Conservation (phyloP, 371 early-diverging fungal species). For the Rhizomucor pusillus region DNA sequence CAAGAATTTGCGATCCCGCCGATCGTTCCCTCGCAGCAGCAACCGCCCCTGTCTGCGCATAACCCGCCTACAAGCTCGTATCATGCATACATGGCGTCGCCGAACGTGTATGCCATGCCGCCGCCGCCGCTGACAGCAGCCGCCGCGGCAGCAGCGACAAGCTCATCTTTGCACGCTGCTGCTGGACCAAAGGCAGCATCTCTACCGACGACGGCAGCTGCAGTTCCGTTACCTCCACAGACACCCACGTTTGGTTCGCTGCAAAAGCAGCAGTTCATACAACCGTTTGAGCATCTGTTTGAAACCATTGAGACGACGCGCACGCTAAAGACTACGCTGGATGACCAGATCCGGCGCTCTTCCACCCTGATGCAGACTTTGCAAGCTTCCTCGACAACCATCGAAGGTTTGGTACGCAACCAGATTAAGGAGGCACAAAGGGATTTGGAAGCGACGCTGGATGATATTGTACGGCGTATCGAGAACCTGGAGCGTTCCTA, state of each 20-base stretch:
- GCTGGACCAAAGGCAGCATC: background rate
- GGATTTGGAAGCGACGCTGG: slow-evolving; percentile 41
- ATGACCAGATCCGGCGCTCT: slow-evolving; percentile 76
- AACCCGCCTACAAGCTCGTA: background rate
- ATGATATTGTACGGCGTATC: slow-evolving; percentile 23
- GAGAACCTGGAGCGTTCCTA: slow-evolving; percentile 14
- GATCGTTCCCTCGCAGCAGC: slow-evolving; percentile 50
- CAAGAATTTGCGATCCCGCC: slow-evolving; percentile 49
- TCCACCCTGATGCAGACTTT: slow-evolving; percentile 75
- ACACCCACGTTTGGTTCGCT: slow-evolving; percentile 18
- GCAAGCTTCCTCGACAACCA: slow-evolving; percentile 67
- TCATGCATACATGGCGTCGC: slow-evolving; percentile 11
- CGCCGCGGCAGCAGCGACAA: slow-evolving; percentile 8
- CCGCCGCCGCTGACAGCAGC: slow-evolving; percentile 1
- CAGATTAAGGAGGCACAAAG: slow-evolving; percentile 76
- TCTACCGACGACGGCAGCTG: slow-evolving; percentile 13
- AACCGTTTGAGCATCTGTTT: slow-evolving; percentile 58
- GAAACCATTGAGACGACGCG: slow-evolving; percentile 60
- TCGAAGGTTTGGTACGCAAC: slow-evolving; percentile 71
- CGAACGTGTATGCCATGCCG: background rate
- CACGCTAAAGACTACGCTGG: slow-evolving; percentile 59
- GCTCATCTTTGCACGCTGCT: background rate
- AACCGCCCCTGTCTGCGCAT: slow-evolving; percentile 31
- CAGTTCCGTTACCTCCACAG: slow-evolving; percentile 17
- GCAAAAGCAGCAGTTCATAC: slow-evolving; percentile 49